Percentiles rank a stretch among this genome's conserved stretches.
These are phyloP conservation scores for Neurospora hispaniola DNA, from an alignment of 495 filamentous ascomycete species.

Conservation along the genomic window DNA sequence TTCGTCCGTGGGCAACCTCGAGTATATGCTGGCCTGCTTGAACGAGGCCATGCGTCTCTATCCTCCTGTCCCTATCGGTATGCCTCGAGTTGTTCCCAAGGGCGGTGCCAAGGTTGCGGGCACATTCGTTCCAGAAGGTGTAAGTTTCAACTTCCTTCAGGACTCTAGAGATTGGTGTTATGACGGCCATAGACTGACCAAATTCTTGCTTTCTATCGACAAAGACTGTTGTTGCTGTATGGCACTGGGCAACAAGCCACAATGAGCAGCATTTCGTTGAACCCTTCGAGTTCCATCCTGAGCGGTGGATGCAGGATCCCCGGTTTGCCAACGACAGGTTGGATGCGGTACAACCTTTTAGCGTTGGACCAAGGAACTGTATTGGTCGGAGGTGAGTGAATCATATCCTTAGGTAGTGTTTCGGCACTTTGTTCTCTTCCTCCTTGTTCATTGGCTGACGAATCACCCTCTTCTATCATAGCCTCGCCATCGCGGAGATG, in stretches of 20 bases:
- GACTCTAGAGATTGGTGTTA: neutral
- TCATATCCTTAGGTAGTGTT: neutral
- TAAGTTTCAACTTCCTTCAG: slow-evolving; percentile 13
- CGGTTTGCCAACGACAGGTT: slow-evolving; percentile 34
- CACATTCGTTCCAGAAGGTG: slow-evolving; percentile 28
- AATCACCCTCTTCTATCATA: neutral
- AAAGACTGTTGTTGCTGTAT: slow-evolving; percentile 39
- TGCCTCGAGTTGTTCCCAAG: slow-evolving; percentile 33
- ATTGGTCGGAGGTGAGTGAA: slow-evolving; percentile 44
- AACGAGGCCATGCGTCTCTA: slow-evolving; percentile 46
- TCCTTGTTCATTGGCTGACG: neutral
- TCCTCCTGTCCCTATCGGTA: slow-evolving; percentile 37
- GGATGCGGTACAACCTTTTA: slow-evolving; percentile 41
- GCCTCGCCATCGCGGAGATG: slow-evolving; percentile 28
- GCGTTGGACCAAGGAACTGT: slow-evolving; percentile 44
- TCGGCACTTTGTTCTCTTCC: neutral
- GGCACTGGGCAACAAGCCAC: slow-evolving; percentile 37
- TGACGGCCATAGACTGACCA: neutral
- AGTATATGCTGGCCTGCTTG: slow-evolving; percentile 43
- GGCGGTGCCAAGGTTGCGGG: slow-evolving; percentile 37
- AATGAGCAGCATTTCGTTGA: slow-evolving; percentile 31
- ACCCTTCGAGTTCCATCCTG: slow-evolving; percentile 35
- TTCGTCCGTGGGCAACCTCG: slow-evolving; percentile 26
- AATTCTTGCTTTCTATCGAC: neutral
- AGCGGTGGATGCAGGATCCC: slow-evolving; percentile 36